Evolutionary conservation across 164 flowering plant species (phyloP).

Genomic region (Macadamia tetraphylla): DNA sequence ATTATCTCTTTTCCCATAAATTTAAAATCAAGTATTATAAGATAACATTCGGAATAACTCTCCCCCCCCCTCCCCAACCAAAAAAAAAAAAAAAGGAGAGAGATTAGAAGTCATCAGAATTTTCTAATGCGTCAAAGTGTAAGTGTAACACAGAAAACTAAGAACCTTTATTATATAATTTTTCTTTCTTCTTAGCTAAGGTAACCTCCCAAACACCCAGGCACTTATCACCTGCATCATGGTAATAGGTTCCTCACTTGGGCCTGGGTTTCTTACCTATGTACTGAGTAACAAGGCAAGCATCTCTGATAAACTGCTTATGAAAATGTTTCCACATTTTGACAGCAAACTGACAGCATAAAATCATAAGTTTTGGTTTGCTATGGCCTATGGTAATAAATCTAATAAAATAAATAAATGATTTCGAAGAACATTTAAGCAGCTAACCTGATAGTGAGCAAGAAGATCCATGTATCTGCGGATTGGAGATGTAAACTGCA

Average conservation of each 20-base stretch:
- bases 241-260: too few species aligned
- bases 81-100: too few species aligned
- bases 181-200: background rate
- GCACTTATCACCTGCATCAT: background rate
- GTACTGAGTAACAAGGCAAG: background rate
- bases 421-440: background rate
- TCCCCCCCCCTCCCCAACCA: too few species aligned
- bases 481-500: slow-evolving; percentile 95
- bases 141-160: background rate
- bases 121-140: too few species aligned
- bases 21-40: too few species aligned
- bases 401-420: background rate
- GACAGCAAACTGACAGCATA: background rate
- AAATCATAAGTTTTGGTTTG: background rate
- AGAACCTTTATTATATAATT: background rate
- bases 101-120: too few species aligned
- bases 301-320: background rate
- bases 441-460: slow-evolving; percentile 81
- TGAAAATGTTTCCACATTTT: background rate
- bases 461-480: slow-evolving; percentile 95
- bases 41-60: too few species aligned
- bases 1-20: too few species aligned
- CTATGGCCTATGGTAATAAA: background rate
- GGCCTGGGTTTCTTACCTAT: background rate
- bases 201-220: background rate